phyloP scores from a whole-genome alignment of 2,329 filamentous ascomycete species.

The Diatrype stigma region DNA sequence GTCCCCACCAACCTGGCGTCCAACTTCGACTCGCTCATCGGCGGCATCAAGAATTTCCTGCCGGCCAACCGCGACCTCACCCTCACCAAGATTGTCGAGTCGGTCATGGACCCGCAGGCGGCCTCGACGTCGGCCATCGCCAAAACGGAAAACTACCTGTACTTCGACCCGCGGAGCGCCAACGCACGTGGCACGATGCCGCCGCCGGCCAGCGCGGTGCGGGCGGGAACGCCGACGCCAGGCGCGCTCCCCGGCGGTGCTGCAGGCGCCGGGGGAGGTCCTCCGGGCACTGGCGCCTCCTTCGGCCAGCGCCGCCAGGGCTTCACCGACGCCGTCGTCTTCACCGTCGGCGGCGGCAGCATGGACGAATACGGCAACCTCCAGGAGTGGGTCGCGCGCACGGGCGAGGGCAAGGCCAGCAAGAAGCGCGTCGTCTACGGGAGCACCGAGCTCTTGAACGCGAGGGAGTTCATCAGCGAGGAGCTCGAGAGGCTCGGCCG shows the following conservation, averaged over 20 bases:
- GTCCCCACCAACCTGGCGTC: conserved; percentile 60
- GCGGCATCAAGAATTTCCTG: conserved; percentile 97
- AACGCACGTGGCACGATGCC: conserved; percentile 92
- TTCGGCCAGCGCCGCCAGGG: conserved; percentile 90
- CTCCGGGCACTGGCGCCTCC: conserved; percentile 67
- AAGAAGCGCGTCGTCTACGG: conserved; percentile 88
- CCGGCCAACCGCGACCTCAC: conserved; percentile 93
- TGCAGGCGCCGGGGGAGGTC: conserved; percentile 36
- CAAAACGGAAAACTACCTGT: conserved; percentile 94
- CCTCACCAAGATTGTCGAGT: conserved; percentile 96
- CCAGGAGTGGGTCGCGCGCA: conserved; percentile 89
- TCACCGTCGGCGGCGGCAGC: conserved; percentile 90
- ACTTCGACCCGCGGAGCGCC: conserved; percentile 91
- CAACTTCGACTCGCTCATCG: conserved; percentile 92
- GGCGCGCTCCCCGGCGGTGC: conserved; percentile 42
- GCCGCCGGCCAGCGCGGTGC: conserved; percentile 59
- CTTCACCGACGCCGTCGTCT: conserved; percentile 88
- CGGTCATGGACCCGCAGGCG: conserved; percentile 90
- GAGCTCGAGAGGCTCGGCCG: conserved; percentile 60
- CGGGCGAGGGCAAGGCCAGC: conserved; percentile 55
- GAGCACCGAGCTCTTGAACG: conserved; percentile 77
- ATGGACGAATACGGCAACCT: conserved; percentile 99
- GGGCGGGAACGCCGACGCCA: conserved; percentile 37
- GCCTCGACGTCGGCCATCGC: conserved; percentile 89
- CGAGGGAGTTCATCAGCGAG: conserved; percentile 60